Evolutionary conservation across 495 filamentous ascomycete genomes (phyloP).

Genomic region (Filosporella fistucella): DNA sequence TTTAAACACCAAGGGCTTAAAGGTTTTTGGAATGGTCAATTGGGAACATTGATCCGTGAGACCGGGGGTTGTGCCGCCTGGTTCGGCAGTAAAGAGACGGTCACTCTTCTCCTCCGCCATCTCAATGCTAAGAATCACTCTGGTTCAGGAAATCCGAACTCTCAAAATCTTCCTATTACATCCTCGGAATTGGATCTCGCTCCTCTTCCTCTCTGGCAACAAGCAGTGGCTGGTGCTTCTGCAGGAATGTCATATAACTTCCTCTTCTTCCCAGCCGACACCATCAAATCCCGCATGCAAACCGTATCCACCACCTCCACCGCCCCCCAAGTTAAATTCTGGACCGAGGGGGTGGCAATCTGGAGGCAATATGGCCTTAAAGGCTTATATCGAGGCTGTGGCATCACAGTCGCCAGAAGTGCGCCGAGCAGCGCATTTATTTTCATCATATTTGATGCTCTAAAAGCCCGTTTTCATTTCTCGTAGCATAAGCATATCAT

Average conservation of each 20-base stretch:
- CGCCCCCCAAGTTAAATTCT: conserved; percentile 52
- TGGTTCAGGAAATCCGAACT: neutral
- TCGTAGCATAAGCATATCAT: too few relatives aligned
- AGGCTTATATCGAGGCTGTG: conserved; percentile 89
- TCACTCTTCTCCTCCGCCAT: conserved; percentile 55
- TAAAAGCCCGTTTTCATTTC: conserved; percentile 65
- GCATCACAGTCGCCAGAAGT: conserved; percentile 81
- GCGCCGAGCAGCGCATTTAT: conserved; percentile 97
- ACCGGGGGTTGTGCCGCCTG: conserved; percentile 90
- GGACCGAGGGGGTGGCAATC: conserved; percentile 58
- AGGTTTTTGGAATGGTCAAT: conserved; percentile 93
- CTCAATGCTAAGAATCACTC: conserved; percentile 26
- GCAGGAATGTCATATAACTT: conserved; percentile 96
- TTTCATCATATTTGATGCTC: conserved; percentile 84
- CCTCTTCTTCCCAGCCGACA: conserved; percentile 93
- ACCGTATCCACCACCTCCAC: conserved; percentile 62
- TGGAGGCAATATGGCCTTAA: conserved; percentile 78
- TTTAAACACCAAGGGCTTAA: conserved; percentile 73
- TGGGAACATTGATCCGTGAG: conserved; percentile 90
- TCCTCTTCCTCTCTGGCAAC: conserved; percentile 66
- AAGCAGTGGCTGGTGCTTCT: conserved; percentile 81
- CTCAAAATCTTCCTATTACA: neutral
- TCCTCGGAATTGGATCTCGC: conserved; percentile 11
- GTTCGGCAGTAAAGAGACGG: conserved; percentile 92
- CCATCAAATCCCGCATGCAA: conserved; percentile 95